These are phyloP conservation scores for Sporopachydermia quercuum DNA, from an alignment of 805 yeast species.

Conservation along the genomic window DNA sequence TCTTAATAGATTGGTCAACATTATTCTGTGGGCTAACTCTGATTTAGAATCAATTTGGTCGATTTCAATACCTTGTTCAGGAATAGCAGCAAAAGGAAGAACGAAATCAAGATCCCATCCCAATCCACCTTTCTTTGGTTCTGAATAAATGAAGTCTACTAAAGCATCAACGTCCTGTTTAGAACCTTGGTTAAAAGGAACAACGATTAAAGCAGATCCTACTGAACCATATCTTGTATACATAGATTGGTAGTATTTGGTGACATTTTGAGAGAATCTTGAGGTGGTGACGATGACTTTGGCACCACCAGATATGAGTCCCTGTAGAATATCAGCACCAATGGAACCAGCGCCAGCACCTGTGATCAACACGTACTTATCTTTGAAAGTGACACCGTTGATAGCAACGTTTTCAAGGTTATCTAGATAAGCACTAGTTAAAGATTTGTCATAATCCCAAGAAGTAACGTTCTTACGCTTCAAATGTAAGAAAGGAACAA, in stretches of 20 bases:
- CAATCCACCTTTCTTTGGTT: slow-evolving; percentile 72
- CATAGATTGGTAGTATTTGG: slow-evolving; percentile 89
- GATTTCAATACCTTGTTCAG: slow-evolving; percentile 94
- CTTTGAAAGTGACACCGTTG: slow-evolving; percentile 82
- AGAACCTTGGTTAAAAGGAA: slow-evolving; percentile 98
- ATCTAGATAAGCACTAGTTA: slow-evolving; percentile 69
- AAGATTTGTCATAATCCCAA: slow-evolving; percentile 74
- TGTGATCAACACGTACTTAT: slow-evolving; percentile 79
- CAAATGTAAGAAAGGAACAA: slow-evolving; percentile 88
- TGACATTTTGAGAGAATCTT: slow-evolving; percentile 82
- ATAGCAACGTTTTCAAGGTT: slow-evolving; percentile 89
- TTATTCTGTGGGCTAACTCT: slow-evolving; percentile 95
- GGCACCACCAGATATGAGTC: slow-evolving; percentile 95
- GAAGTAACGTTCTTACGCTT: slow-evolving; percentile 63
- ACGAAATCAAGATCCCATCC: slow-evolving; percentile 97
- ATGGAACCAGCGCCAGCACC: slow-evolving; percentile 99
- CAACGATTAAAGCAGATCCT: slow-evolving; percentile 86
- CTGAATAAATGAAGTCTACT: slow-evolving; percentile 72
- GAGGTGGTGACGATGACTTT: slow-evolving; percentile 94
- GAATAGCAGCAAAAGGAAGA: slow-evolving; percentile 97
- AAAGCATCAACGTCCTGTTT: slow-evolving; percentile 83
- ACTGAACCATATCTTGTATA: slow-evolving; percentile 87
- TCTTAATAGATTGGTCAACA: slow-evolving; percentile 91
- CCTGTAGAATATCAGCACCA: slow-evolving; percentile 94
- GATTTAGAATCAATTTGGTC: slow-evolving; percentile 88